Evolutionary conservation across 495 filamentous ascomycete species (phyloP), one percentile per base, ranked within the genome.

Genomic region (Xylaria sp.): DNA sequence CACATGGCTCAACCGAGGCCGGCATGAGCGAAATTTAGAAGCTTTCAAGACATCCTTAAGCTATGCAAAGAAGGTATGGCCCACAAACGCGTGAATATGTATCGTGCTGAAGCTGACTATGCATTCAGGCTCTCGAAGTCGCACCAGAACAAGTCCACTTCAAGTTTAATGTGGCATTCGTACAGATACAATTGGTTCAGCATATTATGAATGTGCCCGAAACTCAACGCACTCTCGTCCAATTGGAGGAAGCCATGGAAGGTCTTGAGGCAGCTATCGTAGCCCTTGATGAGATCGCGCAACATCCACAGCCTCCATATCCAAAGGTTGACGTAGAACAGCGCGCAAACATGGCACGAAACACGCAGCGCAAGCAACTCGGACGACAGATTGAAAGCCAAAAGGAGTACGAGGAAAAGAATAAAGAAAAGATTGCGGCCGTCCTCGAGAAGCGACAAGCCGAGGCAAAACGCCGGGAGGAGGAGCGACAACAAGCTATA

Each of bases 141-240:
- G 89, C 92, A 0, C 93, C 94, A 1, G 92, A 95, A 24, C 93
- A 97, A 74, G 84, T 93, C 9, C 93, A 97, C 81, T 92, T 96
- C 76, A 91, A 95, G 77, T 99, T 99, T 88, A 99, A 99, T 78
- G 93, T 99, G 19, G 96, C 96, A 29, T 99, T 97, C 72, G 93
- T 98, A 21, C 95, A 98, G 77, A 94, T 97, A 71, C 94, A 97
- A 78, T 88, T 98, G 63, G 95, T 95, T 43, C 90, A 90, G 33
- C 85, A 92, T 46, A 88, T 97, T n/a, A 89, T 93, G 82, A 85
- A 82, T 61, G 86, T 97, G 24, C 84, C 85, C 33, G 91, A 97
- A 70, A 86, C 85, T 0, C 92, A 97, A 72, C 89, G 93, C 55
- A 93, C 90, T 0, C 84, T 96, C 0, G 87, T 85, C 59, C 93